phyloP scores from a whole-genome alignment of 140 eudicot genomes.

The Flaveria floridana region DNA sequence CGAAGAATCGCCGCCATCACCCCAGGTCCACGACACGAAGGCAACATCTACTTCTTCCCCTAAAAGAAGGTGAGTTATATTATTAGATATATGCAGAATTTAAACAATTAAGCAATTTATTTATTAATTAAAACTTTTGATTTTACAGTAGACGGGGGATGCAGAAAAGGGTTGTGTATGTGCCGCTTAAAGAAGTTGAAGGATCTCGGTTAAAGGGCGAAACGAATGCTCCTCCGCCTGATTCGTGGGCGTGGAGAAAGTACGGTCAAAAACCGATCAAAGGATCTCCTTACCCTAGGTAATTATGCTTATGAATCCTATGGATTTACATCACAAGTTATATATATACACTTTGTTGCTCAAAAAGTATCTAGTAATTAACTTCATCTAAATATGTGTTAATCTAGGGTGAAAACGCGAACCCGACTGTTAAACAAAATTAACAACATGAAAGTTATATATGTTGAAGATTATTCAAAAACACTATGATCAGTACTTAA shows the following conservation, averaged over 20 bases:
- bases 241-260: constrained; percentile 99
- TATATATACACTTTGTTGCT: neutral
- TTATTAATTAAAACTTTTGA: neutral
- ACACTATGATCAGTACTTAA: neutral
- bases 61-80: constrained; percentile 54
- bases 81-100: too few relatives aligned
- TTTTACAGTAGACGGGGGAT: constrained; percentile 55
- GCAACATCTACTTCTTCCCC: constrained; percentile 70
- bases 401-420: constrained; percentile 9
- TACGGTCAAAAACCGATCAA: constrained; percentile 98
- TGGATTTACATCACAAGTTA: neutral
- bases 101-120: too few relatives aligned
- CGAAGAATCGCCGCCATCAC: constrained; percentile 60
- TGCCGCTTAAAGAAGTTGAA: constrained; percentile 76
- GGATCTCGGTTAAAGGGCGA: constrained; percentile 81
- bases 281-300: constrained; percentile 98
- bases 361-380: neutral
- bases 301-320: neutral
- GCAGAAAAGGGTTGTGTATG: constrained; percentile 72
- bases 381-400: constrained; percentile 10
- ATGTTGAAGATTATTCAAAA: neutral
- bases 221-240: constrained; percentile 78
- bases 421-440: neutral
- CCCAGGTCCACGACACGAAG: constrained; percentile 43
- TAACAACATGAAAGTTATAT: neutral